Base-by-base conservation (phyloP, 441 rosid species). In the Erysimum pusillum region DNA sequence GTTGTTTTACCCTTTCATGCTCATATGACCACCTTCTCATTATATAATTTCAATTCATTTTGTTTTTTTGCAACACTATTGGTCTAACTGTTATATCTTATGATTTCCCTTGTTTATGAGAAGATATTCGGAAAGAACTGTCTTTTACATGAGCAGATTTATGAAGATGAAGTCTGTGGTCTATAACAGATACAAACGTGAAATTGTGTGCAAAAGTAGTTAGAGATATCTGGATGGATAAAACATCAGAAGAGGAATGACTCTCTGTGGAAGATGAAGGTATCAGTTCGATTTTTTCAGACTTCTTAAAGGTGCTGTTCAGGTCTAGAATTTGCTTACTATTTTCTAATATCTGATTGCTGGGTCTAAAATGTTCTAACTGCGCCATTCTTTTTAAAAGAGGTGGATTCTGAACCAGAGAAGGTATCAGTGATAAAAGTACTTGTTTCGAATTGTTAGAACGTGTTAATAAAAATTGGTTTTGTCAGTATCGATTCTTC, bases 1-100 rank as follows among this genome's bases (percentile, higher is more conserved):
- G 74, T 54, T 69, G 32, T 31, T 69, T 41, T 39, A 53, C 5
- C 9, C 31, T 53, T 54, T 54, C 51, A 28, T 54, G 28, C 63
- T 45, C 11, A 14, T 6, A n/a, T 59, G 57, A 13, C 15, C 58
- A 58, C 36, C 66, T 71, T 45, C 25, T 34, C 15, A 0, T 41
- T 42, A 42, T 7, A 17, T 41, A 36, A n/a, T 48, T 25, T 15
- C 48, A 18, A 13, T 20, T 20, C 12, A 1, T 8, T 0, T 0
- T 25, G 2, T n/a, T 2, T 22, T 20, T 22, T 49, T 53, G 39
- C 72, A 68, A 39, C 46, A 68, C 39, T 13, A 28, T 15, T 56
- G 58, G 41, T 39, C 13, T 36, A 20, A 61, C 11, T 61, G 11
- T 38, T 17, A 1, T 11, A 20, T 5, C 52, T 49, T 61, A 61